phyloP scores from a whole-genome alignment of 805 yeast species.

The Teunomyces kruisii region DNA sequence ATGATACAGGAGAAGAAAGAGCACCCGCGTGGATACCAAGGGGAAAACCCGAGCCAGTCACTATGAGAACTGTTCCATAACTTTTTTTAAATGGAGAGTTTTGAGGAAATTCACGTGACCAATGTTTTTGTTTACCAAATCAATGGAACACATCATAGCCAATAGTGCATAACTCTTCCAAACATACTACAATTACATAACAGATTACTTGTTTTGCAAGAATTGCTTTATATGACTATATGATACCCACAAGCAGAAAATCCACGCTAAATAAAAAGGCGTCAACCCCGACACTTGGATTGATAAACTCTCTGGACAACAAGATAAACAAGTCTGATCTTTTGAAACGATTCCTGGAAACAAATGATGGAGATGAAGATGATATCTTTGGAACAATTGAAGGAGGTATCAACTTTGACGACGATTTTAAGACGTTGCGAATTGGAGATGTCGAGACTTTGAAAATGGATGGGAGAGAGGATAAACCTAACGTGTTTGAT shows the following conservation, averaged over 20 bases:
- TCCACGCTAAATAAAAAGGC: slow-evolving; percentile 10
- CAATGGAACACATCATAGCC: background rate
- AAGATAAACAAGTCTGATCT: slow-evolving; percentile 17
- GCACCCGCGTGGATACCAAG: slow-evolving; percentile 50
- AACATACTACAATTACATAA: background rate
- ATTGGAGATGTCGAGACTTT: slow-evolving; percentile 12
- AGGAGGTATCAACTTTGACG: slow-evolving; percentile 20
- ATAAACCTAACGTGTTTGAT: background rate
- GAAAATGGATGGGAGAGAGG: slow-evolving; percentile 1
- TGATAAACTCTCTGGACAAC: slow-evolving; percentile 2
- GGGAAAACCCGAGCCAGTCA: slow-evolving; percentile 23
- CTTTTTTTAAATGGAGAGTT: background rate
- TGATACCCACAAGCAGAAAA: slow-evolving; percentile 8
- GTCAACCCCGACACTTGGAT: slow-evolving; percentile 11
- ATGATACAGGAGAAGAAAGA: slow-evolving; percentile 57
- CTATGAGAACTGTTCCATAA: slow-evolving; percentile 14
- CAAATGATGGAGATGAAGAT: slow-evolving; percentile 17
- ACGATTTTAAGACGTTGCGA: slow-evolving; percentile 27
- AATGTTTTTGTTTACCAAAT: slow-evolving; percentile 3
- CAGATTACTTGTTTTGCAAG: background rate
- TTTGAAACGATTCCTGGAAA: slow-evolving; percentile 21
- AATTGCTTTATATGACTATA: slow-evolving; percentile 2
- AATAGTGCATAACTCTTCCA: background rate
- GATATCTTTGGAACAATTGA: slow-evolving; percentile 27
- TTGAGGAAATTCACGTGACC: slow-evolving; percentile 3